phyloP scores from a whole-genome alignment of 169 alveolate species.

The Eimeria brunetti region DNA sequence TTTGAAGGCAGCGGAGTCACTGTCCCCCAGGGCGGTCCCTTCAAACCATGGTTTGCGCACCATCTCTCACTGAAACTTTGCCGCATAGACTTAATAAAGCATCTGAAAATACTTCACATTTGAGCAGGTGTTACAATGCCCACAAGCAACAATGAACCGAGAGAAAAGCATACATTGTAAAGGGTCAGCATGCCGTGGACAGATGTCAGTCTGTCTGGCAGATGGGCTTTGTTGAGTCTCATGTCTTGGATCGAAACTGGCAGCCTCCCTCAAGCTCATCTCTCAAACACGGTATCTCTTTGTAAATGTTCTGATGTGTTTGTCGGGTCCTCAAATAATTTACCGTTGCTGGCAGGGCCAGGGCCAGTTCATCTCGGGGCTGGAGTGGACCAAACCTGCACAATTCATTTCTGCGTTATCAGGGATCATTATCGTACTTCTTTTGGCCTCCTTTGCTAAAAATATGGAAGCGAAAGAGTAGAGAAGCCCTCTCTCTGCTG shows the following conservation, averaged over 20 bases:
- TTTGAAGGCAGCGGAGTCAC: neutral
- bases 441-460: neutral
- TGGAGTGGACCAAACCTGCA: conserved; percentile 72
- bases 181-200: conserved; percentile 54
- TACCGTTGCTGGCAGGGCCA: neutral
- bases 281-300: neutral
- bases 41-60: too few relatives aligned
- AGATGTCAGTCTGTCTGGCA: conserved; percentile 68
- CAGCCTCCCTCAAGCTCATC: conserved; percentile 11
- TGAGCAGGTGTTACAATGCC: neutral
- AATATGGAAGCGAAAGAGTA: neutral
- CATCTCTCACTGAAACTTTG: too few relatives aligned
- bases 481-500: conserved; percentile 1
- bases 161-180: neutral
- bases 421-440: neutral
- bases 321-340: neutral
- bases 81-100: too few relatives aligned
- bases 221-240: conserved; percentile 53
- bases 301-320: conserved; percentile 34
- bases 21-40: too few relatives aligned
- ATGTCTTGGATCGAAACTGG: conserved; percentile 53
- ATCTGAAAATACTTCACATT: too few relatives aligned
- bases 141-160: neutral
- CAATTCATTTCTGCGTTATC: conserved; percentile 36
- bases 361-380: conserved; percentile 65